Percentiles rank a stretch among this genome's conserved stretches.
Conservation (phyloP, 169 alveolate genomes). For the Plasmodium malariae region DNA sequence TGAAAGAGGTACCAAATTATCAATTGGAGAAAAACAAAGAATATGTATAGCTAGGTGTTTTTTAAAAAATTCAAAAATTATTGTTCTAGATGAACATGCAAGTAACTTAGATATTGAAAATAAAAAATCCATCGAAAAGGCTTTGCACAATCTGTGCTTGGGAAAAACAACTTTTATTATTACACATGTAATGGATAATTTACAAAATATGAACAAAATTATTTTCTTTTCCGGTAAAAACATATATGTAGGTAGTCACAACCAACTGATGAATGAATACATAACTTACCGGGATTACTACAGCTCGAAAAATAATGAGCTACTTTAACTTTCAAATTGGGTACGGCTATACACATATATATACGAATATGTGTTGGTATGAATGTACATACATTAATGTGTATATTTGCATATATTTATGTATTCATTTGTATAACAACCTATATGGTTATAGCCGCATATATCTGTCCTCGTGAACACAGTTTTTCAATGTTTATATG, state of each 20-base stretch:
- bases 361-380: background rate
- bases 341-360: constrained; percentile 3
- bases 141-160: constrained; percentile 60
- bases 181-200: constrained; percentile 73
- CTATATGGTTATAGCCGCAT: background rate
- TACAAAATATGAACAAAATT: constrained; percentile 55
- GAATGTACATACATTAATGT: background rate
- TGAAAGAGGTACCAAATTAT: constrained; percentile 96
- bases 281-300: constrained; percentile 25
- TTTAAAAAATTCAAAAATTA: constrained; percentile 94
- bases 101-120: constrained; percentile 95
- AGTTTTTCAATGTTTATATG: too few relatives aligned
- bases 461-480: too few relatives aligned
- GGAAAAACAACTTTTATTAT: constrained; percentile 76
- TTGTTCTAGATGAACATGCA: constrained; percentile 98
- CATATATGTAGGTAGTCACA: constrained; percentile 66
- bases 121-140: constrained; percentile 80
- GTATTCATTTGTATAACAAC: background rate
- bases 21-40: constrained; percentile 99
- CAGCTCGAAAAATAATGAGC: constrained; percentile 23
- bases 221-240: constrained; percentile 49
- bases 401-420: background rate
- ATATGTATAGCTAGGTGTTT: constrained; percentile 98
- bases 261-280: constrained; percentile 21
- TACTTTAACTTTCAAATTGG: background rate